Conservation (phyloP, 2,329 filamentous ascomycete species). For the Trichoderma sp. region DNA sequence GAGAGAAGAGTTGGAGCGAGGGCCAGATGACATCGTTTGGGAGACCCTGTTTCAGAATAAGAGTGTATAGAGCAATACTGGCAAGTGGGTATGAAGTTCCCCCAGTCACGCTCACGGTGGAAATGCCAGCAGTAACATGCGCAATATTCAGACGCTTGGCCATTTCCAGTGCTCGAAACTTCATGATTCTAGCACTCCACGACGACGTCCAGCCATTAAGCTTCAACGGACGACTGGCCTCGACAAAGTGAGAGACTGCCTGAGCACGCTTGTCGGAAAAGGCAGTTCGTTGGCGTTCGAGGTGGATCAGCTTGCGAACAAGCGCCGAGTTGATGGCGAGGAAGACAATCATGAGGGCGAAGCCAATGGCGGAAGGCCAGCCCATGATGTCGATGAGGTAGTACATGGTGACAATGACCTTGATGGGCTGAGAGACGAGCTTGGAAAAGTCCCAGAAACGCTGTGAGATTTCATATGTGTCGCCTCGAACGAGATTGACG, state of each 20-base stretch:
- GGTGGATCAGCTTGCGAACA: constrained; percentile 66
- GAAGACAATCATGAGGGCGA: constrained; percentile 69
- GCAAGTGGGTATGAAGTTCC: constrained; percentile 78
- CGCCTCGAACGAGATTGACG: constrained; percentile 80
- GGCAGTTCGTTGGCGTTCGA: constrained; percentile 70
- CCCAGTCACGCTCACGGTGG: constrained; percentile 70
- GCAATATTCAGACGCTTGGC: constrained; percentile 44
- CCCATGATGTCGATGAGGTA: constrained; percentile 76
- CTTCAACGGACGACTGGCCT: constrained; percentile 72
- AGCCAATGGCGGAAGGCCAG: constrained; percentile 74
- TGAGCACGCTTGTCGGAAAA: constrained; percentile 80
- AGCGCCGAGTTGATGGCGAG: constrained; percentile 71
- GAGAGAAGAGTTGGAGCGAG: constrained; percentile 76
- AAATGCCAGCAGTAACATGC: constrained; percentile 54
- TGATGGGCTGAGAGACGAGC: constrained; percentile 76
- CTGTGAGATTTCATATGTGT: constrained; percentile 81
- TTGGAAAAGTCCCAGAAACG: constrained; percentile 84
- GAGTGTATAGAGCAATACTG: constrained; percentile 80
- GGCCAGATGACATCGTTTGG: constrained; percentile 85
- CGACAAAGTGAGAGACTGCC: constrained; percentile 82
- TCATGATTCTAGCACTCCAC: constrained; percentile 44
- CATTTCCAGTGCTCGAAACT: constrained; percentile 44
- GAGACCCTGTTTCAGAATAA: constrained; percentile 67
- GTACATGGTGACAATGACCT: constrained; percentile 68
- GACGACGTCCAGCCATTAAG: constrained; percentile 47